These are phyloP conservation scores for Hirschioporus abietinus DNA, from an alignment of 768 basidiomycete genomes.

Conservation along the genomic window DNA sequence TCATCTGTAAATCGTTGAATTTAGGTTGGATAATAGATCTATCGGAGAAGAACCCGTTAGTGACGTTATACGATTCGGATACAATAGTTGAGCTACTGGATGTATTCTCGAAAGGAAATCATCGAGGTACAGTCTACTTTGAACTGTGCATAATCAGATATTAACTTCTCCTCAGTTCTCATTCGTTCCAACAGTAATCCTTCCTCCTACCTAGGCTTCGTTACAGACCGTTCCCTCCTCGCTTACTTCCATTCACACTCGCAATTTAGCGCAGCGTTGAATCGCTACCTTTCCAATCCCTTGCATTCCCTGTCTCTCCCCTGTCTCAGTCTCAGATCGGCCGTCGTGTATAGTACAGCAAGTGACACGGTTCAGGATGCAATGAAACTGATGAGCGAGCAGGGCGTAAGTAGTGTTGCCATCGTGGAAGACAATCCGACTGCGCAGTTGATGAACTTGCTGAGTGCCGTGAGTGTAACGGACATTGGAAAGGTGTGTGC, in stretches of 20 bases:
- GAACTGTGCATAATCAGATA: not conserved
- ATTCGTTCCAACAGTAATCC: slow-evolving; percentile 33
- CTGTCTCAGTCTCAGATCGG: slow-evolving; percentile 55
- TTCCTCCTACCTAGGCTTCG: slow-evolving; percentile 54
- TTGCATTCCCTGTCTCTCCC: slow-evolving; percentile 55
- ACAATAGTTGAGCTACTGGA: slow-evolving; percentile 57
- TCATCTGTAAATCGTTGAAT: not conserved
- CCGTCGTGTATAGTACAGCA: slow-evolving; percentile 60
- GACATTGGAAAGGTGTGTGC: slow-evolving; percentile 64
- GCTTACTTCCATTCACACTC: slow-evolving; percentile 61
- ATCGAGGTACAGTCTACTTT: slow-evolving; percentile 48
- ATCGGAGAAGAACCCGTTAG: slow-evolving; percentile 79
- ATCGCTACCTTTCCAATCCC: slow-evolving; percentile 45
- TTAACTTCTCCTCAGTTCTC: slow-evolving; percentile 37
- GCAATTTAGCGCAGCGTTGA: slow-evolving; percentile 33
- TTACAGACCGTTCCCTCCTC: slow-evolving; percentile 70
- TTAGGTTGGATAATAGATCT: slow-evolving; percentile 44
- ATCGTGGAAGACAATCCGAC: slow-evolving; percentile 55
- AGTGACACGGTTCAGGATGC: slow-evolving; percentile 66
- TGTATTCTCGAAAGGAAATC: slow-evolving; percentile 64
- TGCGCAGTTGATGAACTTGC: slow-evolving; percentile 27
- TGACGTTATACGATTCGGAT: slow-evolving; percentile 56
- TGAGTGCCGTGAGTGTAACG: slow-evolving; percentile 78
- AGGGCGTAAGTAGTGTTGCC: slow-evolving; percentile 79
- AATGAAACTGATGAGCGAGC: slow-evolving; percentile 82